Percentiles rank a stretch among this genome's conserved stretches.
Conservation (phyloP, 23 red algal genomes). For the Pyropia yezoensis region DNA sequence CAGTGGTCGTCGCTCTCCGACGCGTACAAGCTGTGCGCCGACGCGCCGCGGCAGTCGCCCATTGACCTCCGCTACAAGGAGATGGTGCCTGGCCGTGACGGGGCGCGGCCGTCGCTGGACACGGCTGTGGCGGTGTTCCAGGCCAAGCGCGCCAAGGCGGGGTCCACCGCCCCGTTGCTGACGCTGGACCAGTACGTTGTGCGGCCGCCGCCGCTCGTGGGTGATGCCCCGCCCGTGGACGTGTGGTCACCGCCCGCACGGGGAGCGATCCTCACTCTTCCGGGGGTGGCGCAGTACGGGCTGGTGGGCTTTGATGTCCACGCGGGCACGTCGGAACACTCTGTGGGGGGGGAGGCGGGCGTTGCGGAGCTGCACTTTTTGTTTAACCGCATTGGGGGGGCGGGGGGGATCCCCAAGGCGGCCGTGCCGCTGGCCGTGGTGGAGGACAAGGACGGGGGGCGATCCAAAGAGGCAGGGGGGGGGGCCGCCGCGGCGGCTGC, state of each 20-base stretch:
- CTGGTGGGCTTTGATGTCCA: constrained; percentile 38
- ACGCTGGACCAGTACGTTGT: constrained; percentile 34
- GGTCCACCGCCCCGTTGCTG: not conserved
- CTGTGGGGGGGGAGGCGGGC: constrained; percentile 21
- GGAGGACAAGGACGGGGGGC: not conserved
- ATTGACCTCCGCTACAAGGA: constrained; percentile 3
- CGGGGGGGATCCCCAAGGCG: not conserved
- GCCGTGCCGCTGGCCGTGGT: constrained; percentile 7
- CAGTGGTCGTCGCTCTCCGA: too few relatives aligned
- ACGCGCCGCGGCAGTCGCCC: not conserved
- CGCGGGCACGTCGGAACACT: constrained; percentile 31
- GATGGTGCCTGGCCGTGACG: too few relatives aligned
- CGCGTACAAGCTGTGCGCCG: not conserved
- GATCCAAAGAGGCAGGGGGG: not conserved
- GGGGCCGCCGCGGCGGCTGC: not conserved
- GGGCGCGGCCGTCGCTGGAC: too few relatives aligned
- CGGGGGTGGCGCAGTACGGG: constrained; percentile 6
- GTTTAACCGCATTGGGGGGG: constrained; percentile 25
- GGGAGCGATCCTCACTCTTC: constrained; percentile 15
- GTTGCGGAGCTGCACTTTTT: constrained; percentile 43
- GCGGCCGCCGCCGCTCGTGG: constrained; percentile 44
- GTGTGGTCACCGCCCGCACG: constrained; percentile 17
- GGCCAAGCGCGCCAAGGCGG: not conserved
- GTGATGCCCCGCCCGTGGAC: constrained; percentile 58
- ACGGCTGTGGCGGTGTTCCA: not conserved